These are phyloP conservation scores for Claviceps fusiformis DNA, from an alignment of 2,329 filamentous ascomycete species.

Conservation along the genomic window DNA sequence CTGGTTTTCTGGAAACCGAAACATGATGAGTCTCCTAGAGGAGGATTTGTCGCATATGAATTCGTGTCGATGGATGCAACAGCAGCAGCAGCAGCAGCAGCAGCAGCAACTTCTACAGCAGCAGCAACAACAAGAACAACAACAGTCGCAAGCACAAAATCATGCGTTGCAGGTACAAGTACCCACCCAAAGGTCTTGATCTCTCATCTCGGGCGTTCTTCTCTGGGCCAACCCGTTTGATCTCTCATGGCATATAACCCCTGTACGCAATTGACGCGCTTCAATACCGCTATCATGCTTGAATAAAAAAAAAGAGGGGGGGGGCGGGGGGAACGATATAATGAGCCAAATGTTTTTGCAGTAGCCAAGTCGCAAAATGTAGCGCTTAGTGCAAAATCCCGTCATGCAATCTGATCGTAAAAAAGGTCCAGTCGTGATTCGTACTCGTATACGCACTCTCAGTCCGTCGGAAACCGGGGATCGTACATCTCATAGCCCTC, in stretches of 20 bases:
- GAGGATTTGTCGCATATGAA: constrained; percentile 40
- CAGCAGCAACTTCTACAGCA: constrained; percentile 13
- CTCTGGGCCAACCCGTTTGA: background rate
- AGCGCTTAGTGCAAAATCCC: background rate
- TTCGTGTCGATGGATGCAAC: constrained; percentile 21
- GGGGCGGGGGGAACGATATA: background rate
- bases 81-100: constrained; percentile 3
- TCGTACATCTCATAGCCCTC: constrained; percentile 60
- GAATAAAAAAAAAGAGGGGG: too few relatives aligned
- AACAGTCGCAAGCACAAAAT: constrained; percentile 1
- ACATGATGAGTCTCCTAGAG: constrained; percentile 52
- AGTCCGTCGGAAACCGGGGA: constrained; percentile 46
- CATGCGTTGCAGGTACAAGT: background rate
- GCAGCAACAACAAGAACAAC: constrained; percentile 9
- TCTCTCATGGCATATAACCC: background rate
- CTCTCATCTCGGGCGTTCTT: background rate
- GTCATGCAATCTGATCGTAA: background rate
- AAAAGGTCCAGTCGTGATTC: background rate
- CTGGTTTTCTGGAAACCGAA: constrained; percentile 53
- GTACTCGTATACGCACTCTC: constrained; percentile 22
- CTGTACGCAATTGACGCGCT: background rate
- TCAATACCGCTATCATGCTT: background rate
- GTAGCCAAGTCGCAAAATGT: background rate
- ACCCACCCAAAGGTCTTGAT: background rate
- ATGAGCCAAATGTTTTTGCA: background rate